phyloP scores from a whole-genome alignment of 176 grass and related monocot genomes.

The Hsuehochloa calcarea region DNA sequence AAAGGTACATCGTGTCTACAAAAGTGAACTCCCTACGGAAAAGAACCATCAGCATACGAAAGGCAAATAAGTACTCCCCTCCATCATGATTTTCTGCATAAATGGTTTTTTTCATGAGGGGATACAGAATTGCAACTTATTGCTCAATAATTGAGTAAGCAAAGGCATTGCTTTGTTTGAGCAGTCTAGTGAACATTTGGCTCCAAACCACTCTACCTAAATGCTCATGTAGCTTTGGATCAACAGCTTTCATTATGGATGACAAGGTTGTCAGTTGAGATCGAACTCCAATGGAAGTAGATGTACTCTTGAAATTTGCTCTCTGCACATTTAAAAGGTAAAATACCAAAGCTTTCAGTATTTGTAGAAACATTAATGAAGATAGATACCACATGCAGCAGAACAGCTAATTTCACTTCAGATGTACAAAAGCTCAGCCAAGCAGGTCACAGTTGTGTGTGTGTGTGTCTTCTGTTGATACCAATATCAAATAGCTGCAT shows the following conservation, averaged over 20 bases:
- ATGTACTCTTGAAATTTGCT: slow-evolving; percentile 83
- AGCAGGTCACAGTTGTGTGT: background rate
- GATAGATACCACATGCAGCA: background rate
- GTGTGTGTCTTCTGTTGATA: background rate
- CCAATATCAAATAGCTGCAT: slow-evolving; percentile 6
- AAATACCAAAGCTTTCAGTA: slow-evolving; percentile 29
- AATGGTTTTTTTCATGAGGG: slow-evolving; percentile 22
- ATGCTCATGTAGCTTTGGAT: slow-evolving; percentile 93
- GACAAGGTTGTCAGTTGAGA: slow-evolving; percentile 74
- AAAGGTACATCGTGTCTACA: slow-evolving; percentile 91
- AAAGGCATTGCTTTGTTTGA: slow-evolving; percentile 31
- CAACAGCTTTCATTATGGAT: slow-evolving; percentile 74
- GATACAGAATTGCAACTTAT: background rate
- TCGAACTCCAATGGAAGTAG: slow-evolving; percentile 90
- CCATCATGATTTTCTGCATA: slow-evolving; percentile 89
- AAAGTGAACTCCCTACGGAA: slow-evolving; percentile 96
- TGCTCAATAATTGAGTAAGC: background rate
- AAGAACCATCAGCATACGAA: slow-evolving; percentile 96
- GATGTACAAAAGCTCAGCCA: background rate
- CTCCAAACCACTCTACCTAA: slow-evolving; percentile 60
- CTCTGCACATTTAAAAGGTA: slow-evolving; percentile 56
- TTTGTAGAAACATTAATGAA: slow-evolving; percentile 24
- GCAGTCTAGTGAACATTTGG: background rate
- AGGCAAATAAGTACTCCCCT: slow-evolving; percentile 95
- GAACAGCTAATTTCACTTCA: background rate